Percentiles rank a stretch among this genome's conserved stretches.
These are phyloP conservation scores for Haplosporangium sp. DNA, from an alignment of 371 early-diverging fungal genomes.

Conservation along the genomic window DNA sequence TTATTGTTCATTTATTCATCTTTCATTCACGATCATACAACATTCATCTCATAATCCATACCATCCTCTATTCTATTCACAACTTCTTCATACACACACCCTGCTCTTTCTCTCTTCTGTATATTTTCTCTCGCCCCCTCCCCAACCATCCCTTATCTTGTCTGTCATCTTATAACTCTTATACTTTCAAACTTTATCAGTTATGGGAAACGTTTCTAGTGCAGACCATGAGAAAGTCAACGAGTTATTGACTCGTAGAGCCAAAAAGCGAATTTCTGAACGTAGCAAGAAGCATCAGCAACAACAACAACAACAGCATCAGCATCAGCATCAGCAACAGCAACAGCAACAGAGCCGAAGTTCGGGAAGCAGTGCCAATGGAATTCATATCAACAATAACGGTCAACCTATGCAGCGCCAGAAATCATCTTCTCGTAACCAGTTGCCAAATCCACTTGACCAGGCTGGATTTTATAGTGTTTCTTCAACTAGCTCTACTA, in stretches of 20 bases:
- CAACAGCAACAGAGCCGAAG: conserved; percentile 12
- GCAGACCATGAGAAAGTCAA: conserved; percentile 53
- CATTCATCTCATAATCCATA: too few species aligned
- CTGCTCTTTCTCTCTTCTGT: too few species aligned
- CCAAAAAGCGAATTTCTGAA: conserved; percentile 27
- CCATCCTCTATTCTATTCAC: too few species aligned
- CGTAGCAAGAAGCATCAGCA: conserved; percentile 26
- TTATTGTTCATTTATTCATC: too few species aligned
- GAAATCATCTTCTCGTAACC: conserved; percentile 6
- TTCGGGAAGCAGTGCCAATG: neutral
- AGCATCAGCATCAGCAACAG: conserved; percentile 25
- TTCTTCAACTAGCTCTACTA: conserved; percentile 5
- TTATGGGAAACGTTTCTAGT: conserved; percentile 53
- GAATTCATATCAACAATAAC: conserved; percentile 10
- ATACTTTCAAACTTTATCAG: neutral
- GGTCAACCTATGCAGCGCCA: conserved; percentile 18
- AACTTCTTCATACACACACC: too few species aligned
- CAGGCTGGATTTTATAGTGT: conserved; percentile 2
- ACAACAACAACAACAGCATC: conserved; percentile 27
- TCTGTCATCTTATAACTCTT: neutral
- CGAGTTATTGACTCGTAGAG: conserved; percentile 39
- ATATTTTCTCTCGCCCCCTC: too few species aligned
- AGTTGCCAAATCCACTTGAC: conserved; percentile 13
- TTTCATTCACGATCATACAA: too few species aligned
- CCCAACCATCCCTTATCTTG: too few species aligned